Conservation (phyloP, 2,329 filamentous ascomycete genomes). For the Colletotrichum sp. region DNA sequence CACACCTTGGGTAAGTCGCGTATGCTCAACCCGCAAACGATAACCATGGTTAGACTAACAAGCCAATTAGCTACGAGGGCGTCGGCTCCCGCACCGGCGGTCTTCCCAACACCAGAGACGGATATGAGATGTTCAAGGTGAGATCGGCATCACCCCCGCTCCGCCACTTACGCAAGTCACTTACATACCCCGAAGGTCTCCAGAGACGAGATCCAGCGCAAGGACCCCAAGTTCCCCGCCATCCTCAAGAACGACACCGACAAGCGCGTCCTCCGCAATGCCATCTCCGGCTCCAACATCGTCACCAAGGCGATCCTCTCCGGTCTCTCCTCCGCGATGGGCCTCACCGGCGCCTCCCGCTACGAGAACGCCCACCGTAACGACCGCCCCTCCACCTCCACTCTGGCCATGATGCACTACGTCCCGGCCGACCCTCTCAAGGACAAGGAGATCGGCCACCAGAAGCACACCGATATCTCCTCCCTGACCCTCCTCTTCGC, state of each 20-base stretch:
- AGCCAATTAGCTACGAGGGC: conserved; percentile 47
- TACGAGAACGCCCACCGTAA: conserved; percentile 59
- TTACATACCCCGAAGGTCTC: conserved; percentile 34
- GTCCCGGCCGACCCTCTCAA: conserved; percentile 45
- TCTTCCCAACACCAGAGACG: conserved; percentile 52
- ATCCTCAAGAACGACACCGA: conserved; percentile 54
- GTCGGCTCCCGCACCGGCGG: conserved; percentile 54
- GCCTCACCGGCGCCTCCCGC: conserved; percentile 47
- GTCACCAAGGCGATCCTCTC: conserved; percentile 55
- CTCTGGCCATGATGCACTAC: conserved; percentile 62
- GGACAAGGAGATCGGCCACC: conserved; percentile 53
- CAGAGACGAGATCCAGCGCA: conserved; percentile 54
- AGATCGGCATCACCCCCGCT: conserved; percentile 21
- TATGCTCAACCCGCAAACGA: no score
- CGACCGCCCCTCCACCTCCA: conserved; percentile 52
- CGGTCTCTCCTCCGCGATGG: conserved; percentile 50
- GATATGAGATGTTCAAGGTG: conserved; percentile 58
- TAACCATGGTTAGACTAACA: not conserved
- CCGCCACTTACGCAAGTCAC: not conserved
- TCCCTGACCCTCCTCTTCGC: conserved; percentile 60
- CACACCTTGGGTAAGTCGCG: conserved; percentile 51
- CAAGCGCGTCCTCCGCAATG: conserved; percentile 52
- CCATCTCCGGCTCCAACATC: conserved; percentile 55
- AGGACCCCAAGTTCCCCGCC: conserved; percentile 49
- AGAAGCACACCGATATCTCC: conserved; percentile 64